Evolutionary conservation across 208 protist species (phyloP).

Genomic region (Trypanosoma rangeli): DNA sequence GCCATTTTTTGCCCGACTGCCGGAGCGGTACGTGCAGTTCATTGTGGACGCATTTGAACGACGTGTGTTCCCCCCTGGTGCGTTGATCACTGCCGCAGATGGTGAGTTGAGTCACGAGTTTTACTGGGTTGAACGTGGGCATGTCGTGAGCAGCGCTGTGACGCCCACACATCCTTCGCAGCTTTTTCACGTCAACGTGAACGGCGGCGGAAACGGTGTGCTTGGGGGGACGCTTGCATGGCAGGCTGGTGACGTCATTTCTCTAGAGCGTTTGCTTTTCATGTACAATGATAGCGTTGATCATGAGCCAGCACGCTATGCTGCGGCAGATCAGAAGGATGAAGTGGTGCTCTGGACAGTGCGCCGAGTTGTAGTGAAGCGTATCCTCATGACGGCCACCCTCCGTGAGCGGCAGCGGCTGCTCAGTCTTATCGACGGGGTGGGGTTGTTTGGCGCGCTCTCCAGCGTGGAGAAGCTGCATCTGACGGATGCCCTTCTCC

Average conservation of each 20-base stretch:
- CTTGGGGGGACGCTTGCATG: not conserved
- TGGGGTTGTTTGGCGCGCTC: not conserved
- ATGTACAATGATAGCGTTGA: slow-evolving; percentile 20
- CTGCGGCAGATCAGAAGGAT: not conserved
- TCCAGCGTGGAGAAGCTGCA: not conserved
- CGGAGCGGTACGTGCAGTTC: not conserved
- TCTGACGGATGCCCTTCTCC: slow-evolving; percentile 3
- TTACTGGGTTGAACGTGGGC: slow-evolving; percentile 15
- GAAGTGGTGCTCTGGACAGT: slow-evolving; percentile 14
- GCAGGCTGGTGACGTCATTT: not conserved
- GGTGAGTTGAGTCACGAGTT: slow-evolving; percentile 13
- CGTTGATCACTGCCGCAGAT: not conserved
- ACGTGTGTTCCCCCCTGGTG: slow-evolving; percentile 5
- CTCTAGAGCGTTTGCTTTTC: slow-evolving; percentile 1
- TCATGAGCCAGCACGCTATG: not conserved
- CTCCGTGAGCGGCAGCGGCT: not conserved
- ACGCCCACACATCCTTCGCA: too few relatives aligned
- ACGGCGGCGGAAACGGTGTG: too few relatives aligned
- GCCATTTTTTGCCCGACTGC: not conserved
- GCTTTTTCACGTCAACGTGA: too few relatives aligned
- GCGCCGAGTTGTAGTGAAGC: slow-evolving; percentile 1
- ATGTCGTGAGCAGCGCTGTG: too few relatives aligned
- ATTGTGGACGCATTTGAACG: slow-evolving; percentile 22
- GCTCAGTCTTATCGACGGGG: slow-evolving; percentile 2
- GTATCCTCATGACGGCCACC: slow-evolving; percentile 9